Conservation (phyloP, 2,329 filamentous ascomycete genomes). For the Nannizziopsis barbatae region DNA sequence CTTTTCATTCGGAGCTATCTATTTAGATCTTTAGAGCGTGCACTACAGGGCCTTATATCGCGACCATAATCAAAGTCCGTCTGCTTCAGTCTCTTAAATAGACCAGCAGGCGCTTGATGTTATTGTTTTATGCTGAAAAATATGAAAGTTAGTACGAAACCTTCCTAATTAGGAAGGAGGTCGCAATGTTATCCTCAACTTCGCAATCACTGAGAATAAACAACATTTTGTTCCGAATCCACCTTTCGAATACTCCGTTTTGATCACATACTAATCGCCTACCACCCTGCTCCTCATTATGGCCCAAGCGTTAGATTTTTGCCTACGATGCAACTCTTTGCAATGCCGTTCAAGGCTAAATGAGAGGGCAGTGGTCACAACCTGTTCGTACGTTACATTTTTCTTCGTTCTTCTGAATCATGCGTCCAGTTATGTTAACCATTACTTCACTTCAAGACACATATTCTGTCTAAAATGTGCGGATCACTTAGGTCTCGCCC, state of each 20-base stretch:
- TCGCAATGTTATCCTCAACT: background rate
- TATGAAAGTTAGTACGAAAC: background rate
- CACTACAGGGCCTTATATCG: too few species aligned
- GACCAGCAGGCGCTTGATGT: too few species aligned
- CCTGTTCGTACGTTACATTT: conserved; percentile 56
- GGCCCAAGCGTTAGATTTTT: conserved; percentile 53
- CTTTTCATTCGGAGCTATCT: background rate
- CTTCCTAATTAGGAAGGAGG: conserved; percentile 5
- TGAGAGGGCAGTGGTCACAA: conserved; percentile 70
- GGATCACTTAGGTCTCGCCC: conserved; percentile 50
- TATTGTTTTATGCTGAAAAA: too few species aligned
- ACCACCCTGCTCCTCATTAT: conserved; percentile 2
- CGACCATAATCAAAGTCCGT: too few species aligned
- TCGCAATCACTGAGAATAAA: too few species aligned
- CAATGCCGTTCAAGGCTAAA: conserved; percentile 60
- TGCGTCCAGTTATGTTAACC: conserved; percentile 11
- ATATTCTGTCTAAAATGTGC: conserved; percentile 75
- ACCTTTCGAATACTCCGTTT: too few species aligned
- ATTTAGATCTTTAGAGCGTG: background rate
- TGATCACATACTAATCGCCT: background rate
- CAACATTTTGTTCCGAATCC: too few species aligned
- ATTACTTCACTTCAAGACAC: conserved; percentile 50
- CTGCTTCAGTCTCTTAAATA: too few species aligned
- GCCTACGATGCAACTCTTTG: conserved; percentile 66
- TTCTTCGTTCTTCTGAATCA: background rate